These are phyloP conservation scores for Neonectria coccinea DNA, from an alignment of 2,329 filamentous ascomycete genomes.

Conservation along the genomic window DNA sequence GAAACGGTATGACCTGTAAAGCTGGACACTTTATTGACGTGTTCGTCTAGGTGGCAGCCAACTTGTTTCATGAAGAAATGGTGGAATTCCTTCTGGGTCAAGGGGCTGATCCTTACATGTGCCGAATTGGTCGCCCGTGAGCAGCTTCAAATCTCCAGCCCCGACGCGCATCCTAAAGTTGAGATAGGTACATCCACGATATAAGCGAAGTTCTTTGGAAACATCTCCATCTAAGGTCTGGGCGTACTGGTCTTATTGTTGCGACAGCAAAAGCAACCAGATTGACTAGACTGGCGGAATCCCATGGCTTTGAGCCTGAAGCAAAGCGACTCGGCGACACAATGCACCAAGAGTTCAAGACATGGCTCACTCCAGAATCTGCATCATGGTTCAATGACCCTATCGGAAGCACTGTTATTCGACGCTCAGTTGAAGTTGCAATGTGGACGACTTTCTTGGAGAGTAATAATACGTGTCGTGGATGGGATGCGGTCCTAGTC, in stretches of 20 bases:
- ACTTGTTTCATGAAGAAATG: neutral
- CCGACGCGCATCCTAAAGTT: neutral
- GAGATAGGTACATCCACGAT: neutral
- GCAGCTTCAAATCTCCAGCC: neutral
- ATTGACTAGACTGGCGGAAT: neutral
- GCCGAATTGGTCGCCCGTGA: neutral
- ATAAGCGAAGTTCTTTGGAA: neutral
- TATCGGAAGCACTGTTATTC: too few relatives aligned
- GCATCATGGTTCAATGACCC: too few relatives aligned
- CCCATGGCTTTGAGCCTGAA: neutral
- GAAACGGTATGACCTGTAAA: neutral
- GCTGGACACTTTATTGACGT: neutral
- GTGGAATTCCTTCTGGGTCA: neutral
- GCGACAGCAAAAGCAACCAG: neutral
- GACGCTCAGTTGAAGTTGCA: too few relatives aligned
- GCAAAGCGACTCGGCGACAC: neutral
- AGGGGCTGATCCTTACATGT: neutral
- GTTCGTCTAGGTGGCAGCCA: neutral
- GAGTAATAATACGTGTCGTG: too few relatives aligned
- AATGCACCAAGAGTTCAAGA: neutral
- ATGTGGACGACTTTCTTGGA: too few relatives aligned
- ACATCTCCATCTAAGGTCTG: neutral
- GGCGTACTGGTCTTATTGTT: neutral
- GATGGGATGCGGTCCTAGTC: too few relatives aligned
- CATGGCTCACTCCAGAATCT: neutral